Base-by-base conservation (phyloP, 176 grass and related monocot genomes). In the Aechmea fasciata region DNA sequence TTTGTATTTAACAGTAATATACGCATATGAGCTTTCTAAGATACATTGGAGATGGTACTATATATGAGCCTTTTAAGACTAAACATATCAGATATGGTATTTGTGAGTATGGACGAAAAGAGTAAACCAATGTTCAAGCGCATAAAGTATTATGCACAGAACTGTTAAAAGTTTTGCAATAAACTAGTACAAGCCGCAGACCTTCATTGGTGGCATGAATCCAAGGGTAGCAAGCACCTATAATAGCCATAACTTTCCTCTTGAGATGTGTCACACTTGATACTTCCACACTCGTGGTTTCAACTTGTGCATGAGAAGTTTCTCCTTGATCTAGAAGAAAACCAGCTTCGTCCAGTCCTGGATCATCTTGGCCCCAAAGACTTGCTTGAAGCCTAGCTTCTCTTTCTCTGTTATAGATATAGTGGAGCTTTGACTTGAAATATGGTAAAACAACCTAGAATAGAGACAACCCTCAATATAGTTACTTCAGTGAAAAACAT, bases 121-220 rank as follows among this genome's bases (percentile, higher is more conserved):
- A 59, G 14, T 19, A 61, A 18, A 61, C 15, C 3, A 11, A 61
- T 61, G 55, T 19, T 61, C 20, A 61, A 61, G 20, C 3, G 33
- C 33, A 15, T 10, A 14, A 59, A 59, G 10, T 8, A 59, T 59
- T 9, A 59, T 59, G n/a, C 55, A 22, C 15, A 14, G 20, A 17
- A 69, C 70, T 70, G 14, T 26, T 63, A 26, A 19, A 66, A 10
- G 1, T 63, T 51, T 25, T 64, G 13, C 73, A 78, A 55, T 65
- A 50, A 11, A 73, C 28, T 75, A 76, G 57, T 49, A 23, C 29
- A 57, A 67, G 57, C 10, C 9, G 26, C 67, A 26, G 57, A 97
- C 94, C 94, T 93, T 99, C 94, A 71, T 85, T 90, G 20, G 87
- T 99, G 4, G 89, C 94, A 85, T 99, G 94, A 72, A 99, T 99